Evolutionary conservation across 2,329 filamentous ascomycete genomes (phyloP).

Genomic region (Penicillium olsonii): DNA sequence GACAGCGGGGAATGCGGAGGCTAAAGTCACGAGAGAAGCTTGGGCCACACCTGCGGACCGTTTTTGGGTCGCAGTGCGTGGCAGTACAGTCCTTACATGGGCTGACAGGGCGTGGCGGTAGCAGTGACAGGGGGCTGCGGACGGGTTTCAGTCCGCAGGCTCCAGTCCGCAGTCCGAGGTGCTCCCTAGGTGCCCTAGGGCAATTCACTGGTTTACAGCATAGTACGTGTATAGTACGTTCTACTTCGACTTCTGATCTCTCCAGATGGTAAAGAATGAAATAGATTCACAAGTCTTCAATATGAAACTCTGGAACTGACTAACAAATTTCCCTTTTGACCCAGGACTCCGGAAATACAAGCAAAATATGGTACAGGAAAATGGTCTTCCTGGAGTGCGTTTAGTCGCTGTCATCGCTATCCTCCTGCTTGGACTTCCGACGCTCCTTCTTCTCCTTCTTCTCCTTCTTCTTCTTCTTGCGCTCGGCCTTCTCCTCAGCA

Average conservation of each 20-base stretch:
- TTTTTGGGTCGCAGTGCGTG: not conserved
- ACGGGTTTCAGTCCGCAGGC: too few species aligned
- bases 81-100: not conserved
- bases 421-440: conserved; percentile 82
- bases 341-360: conserved; percentile 40
- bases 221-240: too few species aligned
- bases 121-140: too few species aligned
- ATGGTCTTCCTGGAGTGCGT: conserved; percentile 29
- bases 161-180: too few species aligned
- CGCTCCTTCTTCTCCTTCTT: conserved; percentile 62
- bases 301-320: conserved; percentile 29
- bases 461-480: conserved; percentile 55
- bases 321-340: conserved; percentile 38
- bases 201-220: not conserved
- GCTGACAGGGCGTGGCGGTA: not conserved
- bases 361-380: conserved; percentile 46
- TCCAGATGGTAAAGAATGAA: conserved; percentile 5
- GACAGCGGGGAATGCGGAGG: conserved; percentile 6
- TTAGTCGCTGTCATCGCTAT: conserved; percentile 57
- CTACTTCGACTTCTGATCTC: conserved; percentile 2
- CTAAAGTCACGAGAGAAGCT: conserved; percentile 8
- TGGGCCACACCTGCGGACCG: conserved; percentile 6
- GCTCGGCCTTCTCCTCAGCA: conserved; percentile 49
- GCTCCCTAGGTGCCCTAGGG: too few species aligned
- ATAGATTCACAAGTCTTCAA: conserved; percentile 19